A percentile compares a stretch with the other conserved stretches of the same genome.
phyloP scores from a whole-genome alignment of 2,329 filamentous ascomycete species.

The Apiospora marii region DNA sequence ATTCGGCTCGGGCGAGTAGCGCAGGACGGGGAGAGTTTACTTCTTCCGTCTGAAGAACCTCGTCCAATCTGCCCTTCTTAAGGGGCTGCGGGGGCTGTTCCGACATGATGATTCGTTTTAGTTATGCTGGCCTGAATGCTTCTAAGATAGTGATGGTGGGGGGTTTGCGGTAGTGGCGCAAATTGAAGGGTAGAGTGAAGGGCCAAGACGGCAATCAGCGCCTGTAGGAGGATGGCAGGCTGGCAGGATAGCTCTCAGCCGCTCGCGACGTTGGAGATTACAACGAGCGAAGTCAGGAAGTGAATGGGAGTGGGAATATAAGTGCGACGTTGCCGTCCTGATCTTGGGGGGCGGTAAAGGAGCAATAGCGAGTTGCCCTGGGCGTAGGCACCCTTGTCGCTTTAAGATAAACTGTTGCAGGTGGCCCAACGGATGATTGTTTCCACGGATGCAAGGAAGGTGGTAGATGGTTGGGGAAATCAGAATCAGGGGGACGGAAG shows the following conservation, averaged over 20 bases:
- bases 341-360: slow-evolving; percentile 14
- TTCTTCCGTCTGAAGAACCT: slow-evolving; percentile 6
- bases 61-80: slow-evolving; percentile 21
- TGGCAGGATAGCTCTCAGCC: slow-evolving; percentile 5
- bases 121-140: neutral
- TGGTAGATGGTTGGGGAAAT: neutral
- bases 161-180: neutral
- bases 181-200: neutral
- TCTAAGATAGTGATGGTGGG: neutral
- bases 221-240: neutral
- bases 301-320: neutral
- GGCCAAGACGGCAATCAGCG: neutral
- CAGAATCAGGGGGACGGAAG: neutral
- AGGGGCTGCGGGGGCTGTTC: slow-evolving; percentile 4
- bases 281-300: neutral
- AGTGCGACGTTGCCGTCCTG: neutral
- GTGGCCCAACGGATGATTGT: slow-evolving; percentile 1
- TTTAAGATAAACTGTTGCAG: slow-evolving; percentile 6
- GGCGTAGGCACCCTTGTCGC: neutral
- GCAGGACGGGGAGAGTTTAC: neutral
- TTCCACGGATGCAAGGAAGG: neutral
- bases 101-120: slow-evolving; percentile 13
- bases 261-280: neutral
- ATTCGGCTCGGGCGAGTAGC: slow-evolving; percentile 18
- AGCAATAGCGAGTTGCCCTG: neutral